These are phyloP conservation scores for Paramarasmius palmivorus DNA, from an alignment of 1,284 basidiomycete species.

Conservation along the genomic window DNA sequence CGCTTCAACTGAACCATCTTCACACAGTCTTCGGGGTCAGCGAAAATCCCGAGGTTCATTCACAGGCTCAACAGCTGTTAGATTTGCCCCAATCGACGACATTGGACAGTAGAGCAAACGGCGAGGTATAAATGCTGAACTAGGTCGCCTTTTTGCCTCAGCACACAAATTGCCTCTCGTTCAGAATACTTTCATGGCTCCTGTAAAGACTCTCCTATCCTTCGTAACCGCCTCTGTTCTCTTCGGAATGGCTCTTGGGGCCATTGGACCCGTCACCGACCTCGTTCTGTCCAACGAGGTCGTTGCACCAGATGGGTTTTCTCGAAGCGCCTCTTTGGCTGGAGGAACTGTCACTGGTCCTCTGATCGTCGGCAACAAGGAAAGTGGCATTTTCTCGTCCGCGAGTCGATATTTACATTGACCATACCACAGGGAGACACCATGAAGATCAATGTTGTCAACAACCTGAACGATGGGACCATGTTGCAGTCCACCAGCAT, in stretches of 20 bases:
- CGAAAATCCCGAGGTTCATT: too few species aligned
- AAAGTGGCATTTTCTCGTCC: not conserved
- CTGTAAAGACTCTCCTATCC: not conserved
- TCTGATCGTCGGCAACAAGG: not conserved
- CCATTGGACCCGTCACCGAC: conserved; percentile 6
- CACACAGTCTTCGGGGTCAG: too few species aligned
- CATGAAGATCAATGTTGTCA: conserved; percentile 16
- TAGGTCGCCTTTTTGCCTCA: too few species aligned
- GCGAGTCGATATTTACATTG: too few species aligned
- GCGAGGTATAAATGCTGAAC: too few species aligned
- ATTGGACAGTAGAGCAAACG: too few species aligned
- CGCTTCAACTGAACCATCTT: too few species aligned
- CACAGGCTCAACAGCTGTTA: too few species aligned
- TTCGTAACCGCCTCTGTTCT: not conserved
- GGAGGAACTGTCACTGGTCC: conserved; percentile 6
- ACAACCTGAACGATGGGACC: conserved; percentile 7
- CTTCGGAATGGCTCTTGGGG: not conserved
- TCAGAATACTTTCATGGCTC: not conserved
- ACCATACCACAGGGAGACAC: conserved; percentile 7
- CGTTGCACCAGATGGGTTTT: conserved; percentile 35
- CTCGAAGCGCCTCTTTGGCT: conserved; percentile 23
- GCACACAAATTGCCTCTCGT: too few species aligned
- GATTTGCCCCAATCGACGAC: too few species aligned
- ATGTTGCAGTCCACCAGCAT: conserved; percentile 4
- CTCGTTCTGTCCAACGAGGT: conserved; percentile 24